Conservation (phyloP, 1,139 yeast species). For the Blastobotrys capitulatus region DNA sequence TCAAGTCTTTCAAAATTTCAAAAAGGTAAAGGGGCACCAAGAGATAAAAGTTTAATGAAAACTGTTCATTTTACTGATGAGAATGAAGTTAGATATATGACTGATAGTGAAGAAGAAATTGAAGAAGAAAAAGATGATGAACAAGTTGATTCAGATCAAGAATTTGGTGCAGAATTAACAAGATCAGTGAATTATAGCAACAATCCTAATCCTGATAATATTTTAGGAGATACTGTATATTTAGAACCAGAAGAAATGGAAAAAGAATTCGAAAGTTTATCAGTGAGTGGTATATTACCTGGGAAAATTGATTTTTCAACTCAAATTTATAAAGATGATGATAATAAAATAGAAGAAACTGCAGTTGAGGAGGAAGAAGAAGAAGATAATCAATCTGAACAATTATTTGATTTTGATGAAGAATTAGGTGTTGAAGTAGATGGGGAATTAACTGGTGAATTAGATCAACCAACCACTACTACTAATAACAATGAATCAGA, state of each 20-base stretch:
- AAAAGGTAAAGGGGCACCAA: not conserved
- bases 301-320: not conserved
- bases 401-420: conserved; percentile 27
- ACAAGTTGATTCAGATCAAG: not conserved
- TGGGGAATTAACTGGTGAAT: too few relatives aligned
- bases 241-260: conserved; percentile 10
- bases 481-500: not conserved
- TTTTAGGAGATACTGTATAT: conserved; percentile 5
- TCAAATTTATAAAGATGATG: not conserved
- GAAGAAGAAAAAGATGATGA: conserved; percentile 2
- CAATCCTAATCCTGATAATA: not conserved
- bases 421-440: not conserved
- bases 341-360: conserved; percentile 3
- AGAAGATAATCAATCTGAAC: conserved; percentile 16
- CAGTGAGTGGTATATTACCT: conserved; percentile 6
- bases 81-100: not conserved
- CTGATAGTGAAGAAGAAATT: not conserved
- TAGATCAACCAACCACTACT: too few relatives aligned
- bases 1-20: conserved; percentile 10
- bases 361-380: conserved; percentile 9
- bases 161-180: not conserved
- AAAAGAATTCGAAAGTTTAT: conserved; percentile 4
- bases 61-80: not conserved
- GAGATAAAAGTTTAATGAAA: not conserved
- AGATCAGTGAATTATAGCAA: conserved; percentile 3